Evolutionary conservation across 108 stramenopile species (phyloP).

Genomic region (Cyclostephanos tholiformis): DNA sequence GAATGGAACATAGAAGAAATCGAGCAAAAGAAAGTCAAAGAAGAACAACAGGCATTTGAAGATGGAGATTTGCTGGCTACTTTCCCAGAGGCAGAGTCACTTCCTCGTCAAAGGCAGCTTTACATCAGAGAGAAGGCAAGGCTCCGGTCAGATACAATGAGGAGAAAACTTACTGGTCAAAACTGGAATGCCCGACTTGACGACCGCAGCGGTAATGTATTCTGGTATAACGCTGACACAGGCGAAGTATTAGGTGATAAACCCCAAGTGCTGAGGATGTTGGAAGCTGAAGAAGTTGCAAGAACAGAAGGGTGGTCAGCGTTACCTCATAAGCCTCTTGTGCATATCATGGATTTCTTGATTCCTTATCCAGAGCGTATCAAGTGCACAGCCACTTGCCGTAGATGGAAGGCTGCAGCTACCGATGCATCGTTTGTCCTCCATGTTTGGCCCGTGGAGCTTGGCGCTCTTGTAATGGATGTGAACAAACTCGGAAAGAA

Average conservation of each 20-base stretch:
- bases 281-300: constrained; percentile 65
- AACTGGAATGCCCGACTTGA: constrained; percentile 69
- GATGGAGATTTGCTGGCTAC: constrained; percentile 85
- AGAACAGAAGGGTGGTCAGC: constrained; percentile 58
- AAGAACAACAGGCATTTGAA: constrained; percentile 72
- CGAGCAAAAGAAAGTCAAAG: constrained; percentile 64
- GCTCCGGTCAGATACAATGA: constrained; percentile 69
- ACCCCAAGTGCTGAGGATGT: constrained; percentile 65
- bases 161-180: constrained; percentile 75
- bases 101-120: constrained; percentile 77
- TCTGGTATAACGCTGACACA: constrained; percentile 89
- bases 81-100: constrained; percentile 61
- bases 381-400: constrained; percentile 55
- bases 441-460: constrained; percentile 85
- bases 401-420: constrained; percentile 71
- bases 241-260: constrained; percentile 85
- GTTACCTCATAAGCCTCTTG: constrained; percentile 60
- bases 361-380: constrained; percentile 72
- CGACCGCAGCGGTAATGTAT: constrained; percentile 52
- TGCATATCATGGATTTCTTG: constrained; percentile 71
- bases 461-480: constrained; percentile 71
- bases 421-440: constrained; percentile 71
- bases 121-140: constrained; percentile 78
- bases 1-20: constrained; percentile 81
- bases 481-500: constrained; percentile 62